Conservation (phyloP, 352 stramenopile species). For the Thraustotheca clavata region DNA sequence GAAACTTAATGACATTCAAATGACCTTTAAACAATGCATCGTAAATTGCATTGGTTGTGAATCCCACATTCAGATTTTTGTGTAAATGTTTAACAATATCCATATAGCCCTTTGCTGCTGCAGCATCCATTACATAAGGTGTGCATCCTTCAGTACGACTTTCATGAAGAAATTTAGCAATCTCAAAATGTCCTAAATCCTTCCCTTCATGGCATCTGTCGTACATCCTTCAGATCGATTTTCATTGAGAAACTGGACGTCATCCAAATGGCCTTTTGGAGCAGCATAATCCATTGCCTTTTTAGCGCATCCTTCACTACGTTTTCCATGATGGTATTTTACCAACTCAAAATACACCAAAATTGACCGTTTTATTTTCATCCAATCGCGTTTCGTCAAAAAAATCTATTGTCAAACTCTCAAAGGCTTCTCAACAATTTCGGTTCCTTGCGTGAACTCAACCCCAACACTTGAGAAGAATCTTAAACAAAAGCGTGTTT, state of each 20-base stretch:
- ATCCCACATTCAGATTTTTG: background rate
- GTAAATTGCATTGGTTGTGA: background rate
- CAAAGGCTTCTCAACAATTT: too few species aligned
- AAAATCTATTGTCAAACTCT: too few species aligned
- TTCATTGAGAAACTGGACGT: background rate
- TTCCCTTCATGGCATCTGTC: background rate
- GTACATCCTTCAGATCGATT: background rate
- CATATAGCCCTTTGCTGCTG: background rate
- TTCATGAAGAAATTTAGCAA: background rate
- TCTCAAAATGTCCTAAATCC: background rate
- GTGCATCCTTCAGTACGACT: background rate
- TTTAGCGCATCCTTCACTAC: background rate
- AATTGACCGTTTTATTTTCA: too few species aligned
- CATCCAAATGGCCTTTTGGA: background rate
- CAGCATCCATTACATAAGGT: background rate
- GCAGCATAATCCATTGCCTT: slow-evolving; percentile 6
- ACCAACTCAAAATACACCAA: slow-evolving; percentile 9
- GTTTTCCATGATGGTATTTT: background rate
- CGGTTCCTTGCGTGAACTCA: too few species aligned
- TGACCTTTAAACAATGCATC: background rate
- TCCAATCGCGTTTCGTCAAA: too few species aligned
- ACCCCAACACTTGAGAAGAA: too few species aligned
- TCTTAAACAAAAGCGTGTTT: too few species aligned
- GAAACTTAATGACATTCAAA: too few species aligned
- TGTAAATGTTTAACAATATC: background rate